Evolutionary conservation across 2,329 filamentous ascomycete species (phyloP).

Genomic region (Blastomyces gilchristii): DNA sequence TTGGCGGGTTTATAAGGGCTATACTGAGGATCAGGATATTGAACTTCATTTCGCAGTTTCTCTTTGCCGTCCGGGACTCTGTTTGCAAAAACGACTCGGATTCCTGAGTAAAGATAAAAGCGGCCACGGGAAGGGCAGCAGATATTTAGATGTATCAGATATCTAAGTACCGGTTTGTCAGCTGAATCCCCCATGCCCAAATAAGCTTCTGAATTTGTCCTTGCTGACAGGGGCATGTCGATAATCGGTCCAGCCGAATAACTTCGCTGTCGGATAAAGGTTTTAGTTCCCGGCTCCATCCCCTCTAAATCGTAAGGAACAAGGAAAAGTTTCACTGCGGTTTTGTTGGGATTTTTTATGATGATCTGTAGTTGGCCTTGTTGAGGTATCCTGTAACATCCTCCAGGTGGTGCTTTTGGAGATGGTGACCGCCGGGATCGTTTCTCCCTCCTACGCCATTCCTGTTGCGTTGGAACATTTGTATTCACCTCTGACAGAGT

Average conservation of each 20-base stretch:
- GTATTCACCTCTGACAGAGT: conserved; percentile 9
- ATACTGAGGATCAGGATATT: conserved; percentile 77
- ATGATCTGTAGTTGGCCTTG: conserved; percentile 93
- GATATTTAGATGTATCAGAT: conserved; percentile 86
- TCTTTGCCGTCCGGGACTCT: conserved; percentile 93
- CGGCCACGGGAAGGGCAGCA: conserved; percentile 75
- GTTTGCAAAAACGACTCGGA: conserved; percentile 93
- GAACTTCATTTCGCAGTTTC: conserved; percentile 79
- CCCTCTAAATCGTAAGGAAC: conserved; percentile 85
- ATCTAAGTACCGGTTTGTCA: conserved; percentile 64
- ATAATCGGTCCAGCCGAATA: conserved; percentile 82
- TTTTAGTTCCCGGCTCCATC: conserved; percentile 92
- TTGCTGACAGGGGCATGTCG: conserved; percentile 49
- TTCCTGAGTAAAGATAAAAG: conserved; percentile 82
- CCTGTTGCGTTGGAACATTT: conserved; percentile 22
- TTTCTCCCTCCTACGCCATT: conserved; percentile 43
- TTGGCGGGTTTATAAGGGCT: conserved; percentile 64
- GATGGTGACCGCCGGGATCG: conserved; percentile 50
- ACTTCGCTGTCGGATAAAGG: conserved; percentile 86
- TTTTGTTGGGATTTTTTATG: conserved; percentile 97
- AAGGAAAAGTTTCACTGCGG: conserved; percentile 89
- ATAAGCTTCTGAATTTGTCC: conserved; percentile 42
- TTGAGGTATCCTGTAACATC: conserved; percentile 86
- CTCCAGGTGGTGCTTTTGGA: conserved; percentile 65
- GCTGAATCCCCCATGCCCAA: conserved; percentile 33